phyloP scores from a whole-genome alignment of 345 rosid species.

The Brassica rapa region DNA sequence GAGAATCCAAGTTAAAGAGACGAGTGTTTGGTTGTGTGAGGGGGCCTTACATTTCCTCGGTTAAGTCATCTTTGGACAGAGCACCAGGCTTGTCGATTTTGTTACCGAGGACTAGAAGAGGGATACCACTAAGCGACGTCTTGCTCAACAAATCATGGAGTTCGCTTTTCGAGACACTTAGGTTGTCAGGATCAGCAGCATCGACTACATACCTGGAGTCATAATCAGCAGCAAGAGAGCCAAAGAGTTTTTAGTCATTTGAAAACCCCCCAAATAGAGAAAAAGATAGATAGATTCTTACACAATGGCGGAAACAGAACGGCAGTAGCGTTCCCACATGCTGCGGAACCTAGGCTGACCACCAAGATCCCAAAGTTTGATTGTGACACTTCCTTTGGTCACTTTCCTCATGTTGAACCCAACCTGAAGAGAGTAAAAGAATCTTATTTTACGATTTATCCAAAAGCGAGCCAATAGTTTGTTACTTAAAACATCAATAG shows the following conservation, averaged over 20 bases:
- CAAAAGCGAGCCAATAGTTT: background rate
- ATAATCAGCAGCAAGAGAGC: slow-evolving; percentile 10
- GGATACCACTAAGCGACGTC: slow-evolving; percentile 78
- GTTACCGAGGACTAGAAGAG: slow-evolving; percentile 84
- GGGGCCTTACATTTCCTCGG: slow-evolving; percentile 77
- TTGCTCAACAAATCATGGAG: slow-evolving; percentile 83
- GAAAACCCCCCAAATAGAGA: background rate
- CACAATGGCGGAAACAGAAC: slow-evolving; percentile 91
- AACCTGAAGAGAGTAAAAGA: slow-evolving; percentile 49
- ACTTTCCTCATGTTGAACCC: slow-evolving; percentile 98
- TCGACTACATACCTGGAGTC: slow-evolving; percentile 75
- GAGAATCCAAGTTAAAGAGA: background rate
- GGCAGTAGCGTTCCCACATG: slow-evolving; percentile 96
- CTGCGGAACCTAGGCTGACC: slow-evolving; percentile 97
- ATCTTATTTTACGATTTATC: background rate
- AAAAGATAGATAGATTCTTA: slow-evolving; percentile 34
- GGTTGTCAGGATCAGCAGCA: slow-evolving; percentile 85
- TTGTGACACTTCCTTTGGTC: slow-evolving; percentile 91
- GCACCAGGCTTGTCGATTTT: slow-evolving; percentile 91
- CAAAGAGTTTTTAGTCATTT: background rate
- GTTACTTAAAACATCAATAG: background rate
- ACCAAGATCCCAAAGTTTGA: slow-evolving; percentile 95
- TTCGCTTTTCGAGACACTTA: slow-evolving; percentile 79
- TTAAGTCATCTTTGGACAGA: slow-evolving; percentile 75
- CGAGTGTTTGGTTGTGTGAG: background rate